A percentile compares a stretch with the other conserved stretches of the same genome.
Evolutionary conservation across 1,284 basidiomycete species (phyloP).

Genomic region (Cutaneotrichosporon dermatis): DNA sequence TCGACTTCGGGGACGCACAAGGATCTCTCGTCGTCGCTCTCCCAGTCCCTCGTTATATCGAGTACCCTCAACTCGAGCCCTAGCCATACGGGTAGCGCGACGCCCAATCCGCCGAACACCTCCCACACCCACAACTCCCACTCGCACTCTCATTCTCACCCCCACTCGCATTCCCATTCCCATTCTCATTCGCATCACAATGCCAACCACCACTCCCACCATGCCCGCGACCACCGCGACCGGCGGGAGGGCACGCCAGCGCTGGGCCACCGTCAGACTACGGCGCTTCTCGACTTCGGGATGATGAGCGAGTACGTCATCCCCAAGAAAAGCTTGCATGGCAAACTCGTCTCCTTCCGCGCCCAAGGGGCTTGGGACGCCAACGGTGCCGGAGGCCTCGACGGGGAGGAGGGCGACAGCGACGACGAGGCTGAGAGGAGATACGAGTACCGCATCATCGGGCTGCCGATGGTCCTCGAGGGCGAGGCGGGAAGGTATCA

Average conservation of each 20-base stretch:
- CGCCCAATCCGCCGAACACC: too few species aligned
- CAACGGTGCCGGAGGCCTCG: conserved; percentile 21
- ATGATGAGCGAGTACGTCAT: conserved; percentile 93
- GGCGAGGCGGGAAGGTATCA: conserved; percentile 59
- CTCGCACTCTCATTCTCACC: background rate
- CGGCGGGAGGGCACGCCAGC: background rate
- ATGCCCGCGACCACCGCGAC: background rate
- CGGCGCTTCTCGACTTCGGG: conserved; percentile 75
- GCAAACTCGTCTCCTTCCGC: conserved; percentile 68
- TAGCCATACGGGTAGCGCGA: too few species aligned
- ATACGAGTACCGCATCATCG: conserved; percentile 67
- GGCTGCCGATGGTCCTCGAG: conserved; percentile 74
- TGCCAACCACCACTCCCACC: background rate
- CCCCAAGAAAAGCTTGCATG: conserved; percentile 78
- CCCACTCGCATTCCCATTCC: background rate
- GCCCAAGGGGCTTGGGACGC: conserved; percentile 24
- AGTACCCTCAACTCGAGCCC: too few species aligned
- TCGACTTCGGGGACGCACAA: too few species aligned
- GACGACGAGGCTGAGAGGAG: conserved; percentile 19
- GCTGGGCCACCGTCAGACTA: too few species aligned
- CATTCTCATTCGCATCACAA: background rate
- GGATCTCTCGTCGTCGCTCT: too few species aligned
- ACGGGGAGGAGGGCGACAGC: conserved; percentile 3
- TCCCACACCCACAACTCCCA: too few species aligned
- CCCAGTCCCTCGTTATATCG: too few species aligned